Evolutionary conservation across 176 grass and related monocot species (phyloP).

Genomic region (Oryza glumipatula): DNA sequence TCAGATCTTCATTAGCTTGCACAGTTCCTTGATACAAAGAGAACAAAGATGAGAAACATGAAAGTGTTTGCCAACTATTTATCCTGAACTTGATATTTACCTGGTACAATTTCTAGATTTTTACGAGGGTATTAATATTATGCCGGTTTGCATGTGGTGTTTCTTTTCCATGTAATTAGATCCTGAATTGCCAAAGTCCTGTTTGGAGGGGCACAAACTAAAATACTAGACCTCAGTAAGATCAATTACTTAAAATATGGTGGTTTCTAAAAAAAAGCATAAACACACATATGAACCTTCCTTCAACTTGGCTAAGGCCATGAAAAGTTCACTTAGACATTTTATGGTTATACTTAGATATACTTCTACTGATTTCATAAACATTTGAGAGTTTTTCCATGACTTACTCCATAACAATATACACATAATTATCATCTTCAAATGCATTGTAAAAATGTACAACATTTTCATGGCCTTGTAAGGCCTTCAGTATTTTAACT

Average conservation of each 20-base stretch:
- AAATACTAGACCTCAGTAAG: slow-evolving; percentile 14
- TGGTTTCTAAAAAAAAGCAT: slow-evolving; percentile 23
- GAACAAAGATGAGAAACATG: neutral
- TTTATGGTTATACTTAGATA: neutral
- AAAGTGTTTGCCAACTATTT: slow-evolving; percentile 14
- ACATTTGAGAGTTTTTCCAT: slow-evolving; percentile 17
- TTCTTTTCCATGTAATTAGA: neutral
- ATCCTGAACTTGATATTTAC: neutral
- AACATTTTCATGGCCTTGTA: slow-evolving; percentile 90
- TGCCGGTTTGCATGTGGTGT: neutral
- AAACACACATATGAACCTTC: neutral
- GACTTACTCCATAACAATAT: slow-evolving; percentile 99
- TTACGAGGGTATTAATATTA: slow-evolving; percentile 19
- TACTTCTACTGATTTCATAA: neutral
- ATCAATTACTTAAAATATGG: slow-evolving; percentile 2
- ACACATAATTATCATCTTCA: slow-evolving; percentile 84
- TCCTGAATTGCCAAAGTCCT: neutral
- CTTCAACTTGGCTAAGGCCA: neutral
- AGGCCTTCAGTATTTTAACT: slow-evolving; percentile 89
- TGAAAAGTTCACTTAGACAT: neutral
- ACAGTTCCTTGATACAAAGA: neutral
- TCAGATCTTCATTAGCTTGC: slow-evolving; percentile 27
- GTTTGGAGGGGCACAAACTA: slow-evolving; percentile 13
- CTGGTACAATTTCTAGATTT: slow-evolving; percentile 2
- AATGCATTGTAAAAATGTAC: slow-evolving; percentile 92